phyloP scores from a whole-genome alignment of 768 basidiomycete genomes.

The Clavulina sp. region DNA sequence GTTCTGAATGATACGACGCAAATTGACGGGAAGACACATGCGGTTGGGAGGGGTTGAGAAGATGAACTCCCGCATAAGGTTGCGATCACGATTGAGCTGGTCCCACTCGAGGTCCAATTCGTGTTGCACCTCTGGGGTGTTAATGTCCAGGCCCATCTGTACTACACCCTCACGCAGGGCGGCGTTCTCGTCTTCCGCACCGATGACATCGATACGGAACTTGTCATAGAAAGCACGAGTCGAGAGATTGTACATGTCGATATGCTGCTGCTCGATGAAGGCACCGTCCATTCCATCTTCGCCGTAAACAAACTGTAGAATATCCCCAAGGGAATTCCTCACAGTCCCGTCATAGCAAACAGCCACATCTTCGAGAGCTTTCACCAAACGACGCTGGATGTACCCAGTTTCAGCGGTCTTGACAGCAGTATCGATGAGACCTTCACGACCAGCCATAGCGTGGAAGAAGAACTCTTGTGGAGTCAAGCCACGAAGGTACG shows the following conservation, averaged over 20 bases:
- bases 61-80: slow-evolving; percentile 58
- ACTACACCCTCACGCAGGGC: slow-evolving; percentile 67
- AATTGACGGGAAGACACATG: slow-evolving; percentile 88
- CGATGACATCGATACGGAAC: slow-evolving; percentile 85
- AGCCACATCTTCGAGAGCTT: slow-evolving; percentile 93
- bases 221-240: slow-evolving; percentile 74
- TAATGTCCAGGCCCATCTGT: slow-evolving; percentile 77
- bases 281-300: slow-evolving; percentile 99
- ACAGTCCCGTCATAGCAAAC: slow-evolving; percentile 98
- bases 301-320: slow-evolving; percentile 92
- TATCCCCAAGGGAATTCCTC: slow-evolving; percentile 88
- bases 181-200: slow-evolving; percentile 41
- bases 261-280: slow-evolving; percentile 87
- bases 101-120: slow-evolving; percentile 66
- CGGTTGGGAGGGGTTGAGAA: slow-evolving; percentile 59
- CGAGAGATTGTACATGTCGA: slow-evolving; percentile 74
- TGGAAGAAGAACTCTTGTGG: slow-evolving; percentile 99
- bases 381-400: slow-evolving; percentile 94
- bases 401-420: slow-evolving; percentile 99
- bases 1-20: slow-evolving; percentile 89
- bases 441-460: slow-evolving; percentile 99
- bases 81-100: slow-evolving; percentile 56
- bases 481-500: slow-evolving; percentile 87
- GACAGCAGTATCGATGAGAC: slow-evolving; percentile 96
- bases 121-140: slow-evolving; percentile 63